Base-by-base conservation (phyloP, 768 basidiomycete genomes). In the Suillus weaverae region DNA sequence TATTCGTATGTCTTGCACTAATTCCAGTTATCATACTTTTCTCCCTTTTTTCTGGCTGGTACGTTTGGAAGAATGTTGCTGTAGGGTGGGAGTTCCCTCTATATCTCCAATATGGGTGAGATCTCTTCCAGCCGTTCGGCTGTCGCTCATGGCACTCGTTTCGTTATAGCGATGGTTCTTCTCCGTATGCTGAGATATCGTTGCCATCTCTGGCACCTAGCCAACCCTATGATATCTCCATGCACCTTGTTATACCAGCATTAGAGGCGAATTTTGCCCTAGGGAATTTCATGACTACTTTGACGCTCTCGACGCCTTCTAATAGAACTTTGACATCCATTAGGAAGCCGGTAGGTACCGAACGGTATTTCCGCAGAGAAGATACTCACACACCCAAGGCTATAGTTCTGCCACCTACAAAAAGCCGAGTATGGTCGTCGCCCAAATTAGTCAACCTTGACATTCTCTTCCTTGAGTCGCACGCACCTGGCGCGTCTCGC, bases 41-140 rank as follows among this genome's bases (percentile, higher is more conserved):
- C 5, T 91, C 92, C 13, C 66, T 85, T 18, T 82, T 83, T 66
- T 88, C 92, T 10, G 92, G 92, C 3, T 87, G 84, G 78, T 75
- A 87, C 59, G 90, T 94, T 4, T 93, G 92, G 90, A 86, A 79
- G 67, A 89, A 79, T 68, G 80, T 87, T 5, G 89, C 91, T 14
- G 83, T 86, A 6, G 82, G 85, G 38, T 95, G 93, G 93, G 81
- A 88, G 64, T 76, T 83, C 13, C 84, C 87, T 16, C 65, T 92
- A 26, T 86, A 87, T 73, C 80, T 95, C 22, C 91, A 93, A 79
- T 95, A 94, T 68, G 92, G 92, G 92, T 93, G 74, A 44, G 86
- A 72, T 63, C 66, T 36, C 32, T 54, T 64, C 18, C 18, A 20
- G 30, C 62, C 13, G 8, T 36, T 4, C 36, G 33, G 16, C 16